Percentiles rank a stretch among this genome's conserved stretches.
Conservation (phyloP, 768 basidiomycete genomes). For the Rubroboletus satanas region DNA sequence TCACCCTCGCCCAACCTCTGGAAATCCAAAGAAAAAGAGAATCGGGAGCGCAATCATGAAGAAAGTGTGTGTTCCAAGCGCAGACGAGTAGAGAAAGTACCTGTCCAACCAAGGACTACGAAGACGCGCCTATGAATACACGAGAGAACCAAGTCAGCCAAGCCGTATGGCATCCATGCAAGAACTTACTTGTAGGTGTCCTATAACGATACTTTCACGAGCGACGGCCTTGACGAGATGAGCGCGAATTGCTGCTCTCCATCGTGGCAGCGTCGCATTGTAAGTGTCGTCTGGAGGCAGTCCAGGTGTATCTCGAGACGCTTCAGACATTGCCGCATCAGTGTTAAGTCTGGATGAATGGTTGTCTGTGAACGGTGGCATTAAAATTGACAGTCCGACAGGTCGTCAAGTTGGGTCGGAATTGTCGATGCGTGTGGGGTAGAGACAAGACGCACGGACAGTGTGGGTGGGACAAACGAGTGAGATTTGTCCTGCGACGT, state of each 20-base stretch:
- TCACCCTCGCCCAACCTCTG: slow-evolving; percentile 68
- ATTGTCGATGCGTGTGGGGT: not conserved
- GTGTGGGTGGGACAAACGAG: not conserved
- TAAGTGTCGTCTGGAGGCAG: slow-evolving; percentile 50
- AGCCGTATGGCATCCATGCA: not conserved
- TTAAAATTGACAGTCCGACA: not conserved
- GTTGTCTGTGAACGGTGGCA: not conserved
- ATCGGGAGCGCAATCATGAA: slow-evolving; percentile 88
- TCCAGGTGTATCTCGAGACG: slow-evolving; percentile 8
- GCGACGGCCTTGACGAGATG: slow-evolving; percentile 49
- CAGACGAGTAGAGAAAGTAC: slow-evolving; percentile 82
- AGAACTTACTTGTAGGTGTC: slow-evolving; percentile 60
- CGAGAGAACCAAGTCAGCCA: slow-evolving; percentile 9
- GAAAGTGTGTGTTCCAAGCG: slow-evolving; percentile 83
- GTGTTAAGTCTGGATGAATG: not conserved
- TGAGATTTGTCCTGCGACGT: not conserved
- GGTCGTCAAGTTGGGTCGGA: not conserved
- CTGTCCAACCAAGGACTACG: slow-evolving; percentile 66
- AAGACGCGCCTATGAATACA: slow-evolving; percentile 41
- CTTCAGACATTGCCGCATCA: not conserved
- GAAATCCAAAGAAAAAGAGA: slow-evolving; percentile 85
- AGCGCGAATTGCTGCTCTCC: slow-evolving; percentile 60
- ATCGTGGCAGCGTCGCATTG: slow-evolving; percentile 55
- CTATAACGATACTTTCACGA: slow-evolving; percentile 59
- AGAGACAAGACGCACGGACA: not conserved